Evolutionary conservation across 2,329 filamentous ascomycete genomes (phyloP).

Genomic region (Simplicillium sp.): DNA sequence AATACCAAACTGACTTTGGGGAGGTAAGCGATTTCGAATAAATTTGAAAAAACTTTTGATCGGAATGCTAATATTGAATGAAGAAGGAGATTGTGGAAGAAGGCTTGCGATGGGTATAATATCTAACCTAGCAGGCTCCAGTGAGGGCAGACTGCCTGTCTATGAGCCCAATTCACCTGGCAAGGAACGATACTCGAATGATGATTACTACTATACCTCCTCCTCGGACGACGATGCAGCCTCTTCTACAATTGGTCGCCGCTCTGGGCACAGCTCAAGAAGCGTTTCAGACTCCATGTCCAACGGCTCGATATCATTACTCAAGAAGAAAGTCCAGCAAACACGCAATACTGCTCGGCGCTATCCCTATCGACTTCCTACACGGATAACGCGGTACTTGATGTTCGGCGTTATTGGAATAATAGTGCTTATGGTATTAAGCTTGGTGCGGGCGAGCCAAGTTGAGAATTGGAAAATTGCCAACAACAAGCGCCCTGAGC

Average conservation of each 20-base stretch:
- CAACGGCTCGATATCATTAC: slow-evolving; percentile 32
- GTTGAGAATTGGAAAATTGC: slow-evolving; percentile 55
- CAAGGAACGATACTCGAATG: slow-evolving; percentile 44
- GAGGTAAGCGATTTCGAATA: too few species aligned
- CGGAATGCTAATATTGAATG: too few species aligned
- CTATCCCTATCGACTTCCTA: slow-evolving; percentile 55
- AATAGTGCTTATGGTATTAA: slow-evolving; percentile 68
- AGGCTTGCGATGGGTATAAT: slow-evolving; percentile 35
- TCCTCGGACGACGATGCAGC: slow-evolving; percentile 34
- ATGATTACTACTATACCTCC: slow-evolving; percentile 34
- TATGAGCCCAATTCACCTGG: slow-evolving; percentile 35
- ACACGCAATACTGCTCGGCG: slow-evolving; percentile 13
- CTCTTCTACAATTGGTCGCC: slow-evolving; percentile 30
- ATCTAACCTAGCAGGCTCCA: slow-evolving; percentile 36
- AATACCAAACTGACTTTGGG: too few species aligned
- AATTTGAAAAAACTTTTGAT: too few species aligned
- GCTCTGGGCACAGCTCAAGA: slow-evolving; percentile 43
- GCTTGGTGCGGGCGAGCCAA: slow-evolving; percentile 64
- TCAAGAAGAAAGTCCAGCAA: slow-evolving; percentile 22
- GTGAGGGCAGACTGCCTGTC: slow-evolving; percentile 38
- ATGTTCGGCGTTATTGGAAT: slow-evolving; percentile 61
- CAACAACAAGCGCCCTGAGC: slow-evolving; percentile 33
- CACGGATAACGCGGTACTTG: slow-evolving; percentile 68
- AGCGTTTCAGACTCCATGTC: slow-evolving; percentile 35
- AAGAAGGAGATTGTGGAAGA: too few species aligned